Percentiles rank a stretch among this genome's conserved stretches.
Evolutionary conservation across 768 basidiomycete species (phyloP).

Genomic region (Amyloporia xantha): DNA sequence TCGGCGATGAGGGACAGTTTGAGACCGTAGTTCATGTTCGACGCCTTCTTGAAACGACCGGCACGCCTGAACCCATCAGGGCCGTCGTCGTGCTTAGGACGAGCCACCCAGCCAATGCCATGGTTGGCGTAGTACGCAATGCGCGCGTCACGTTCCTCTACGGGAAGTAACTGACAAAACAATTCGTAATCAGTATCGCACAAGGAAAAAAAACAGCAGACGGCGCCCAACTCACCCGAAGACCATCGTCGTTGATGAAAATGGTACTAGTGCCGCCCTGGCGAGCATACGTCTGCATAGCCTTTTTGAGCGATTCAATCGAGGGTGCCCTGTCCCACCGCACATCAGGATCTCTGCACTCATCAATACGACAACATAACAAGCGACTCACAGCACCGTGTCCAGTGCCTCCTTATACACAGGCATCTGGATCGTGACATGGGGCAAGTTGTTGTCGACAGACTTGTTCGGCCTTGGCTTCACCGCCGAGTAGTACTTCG

Average conservation of each 20-base stretch:
- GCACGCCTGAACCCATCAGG: slow-evolving; percentile 41
- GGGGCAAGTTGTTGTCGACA: slow-evolving; percentile 39
- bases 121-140: slow-evolving; percentile 49
- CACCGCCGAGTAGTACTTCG: slow-evolving; percentile 45
- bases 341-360: not conserved
- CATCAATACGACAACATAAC: not conserved
- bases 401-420: slow-evolving; percentile 46
- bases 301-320: slow-evolving; percentile 49
- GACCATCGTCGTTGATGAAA: slow-evolving; percentile 57
- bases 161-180: slow-evolving; percentile 26
- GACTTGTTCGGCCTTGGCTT: slow-evolving; percentile 36
- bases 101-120: slow-evolving; percentile 53
- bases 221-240: slow-evolving; percentile 30
- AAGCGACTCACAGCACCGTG: slow-evolving; percentile 37
- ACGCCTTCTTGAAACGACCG: slow-evolving; percentile 45
- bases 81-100: slow-evolving; percentile 42
- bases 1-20: slow-evolving; percentile 28
- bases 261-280: slow-evolving; percentile 58
- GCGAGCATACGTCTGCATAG: slow-evolving; percentile 58
- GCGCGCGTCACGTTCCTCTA: slow-evolving; percentile 40
- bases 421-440: slow-evolving; percentile 50
- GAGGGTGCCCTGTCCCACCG: slow-evolving; percentile 32
- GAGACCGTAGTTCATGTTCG: slow-evolving; percentile 43
- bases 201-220: slow-evolving; percentile 1
- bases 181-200: not conserved